Conservation (phyloP, 768 basidiomycete genomes). For the Boletus subparvulus region DNA sequence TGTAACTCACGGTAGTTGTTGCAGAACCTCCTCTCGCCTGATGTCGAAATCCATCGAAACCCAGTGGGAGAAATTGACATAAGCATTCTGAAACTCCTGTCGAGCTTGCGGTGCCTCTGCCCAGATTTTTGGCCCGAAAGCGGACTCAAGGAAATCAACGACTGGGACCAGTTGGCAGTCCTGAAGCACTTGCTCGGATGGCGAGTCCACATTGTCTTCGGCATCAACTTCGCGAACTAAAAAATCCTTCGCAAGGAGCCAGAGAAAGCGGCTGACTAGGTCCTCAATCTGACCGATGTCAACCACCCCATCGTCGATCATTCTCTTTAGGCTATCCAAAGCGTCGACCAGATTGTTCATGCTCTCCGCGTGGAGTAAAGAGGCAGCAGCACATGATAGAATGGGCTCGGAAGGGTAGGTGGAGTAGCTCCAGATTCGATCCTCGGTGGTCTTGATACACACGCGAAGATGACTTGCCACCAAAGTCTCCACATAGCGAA, state of each 20-base stretch:
- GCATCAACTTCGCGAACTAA: not conserved
- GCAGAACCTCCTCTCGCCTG: too few relatives aligned
- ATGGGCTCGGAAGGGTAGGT: conserved; percentile 8
- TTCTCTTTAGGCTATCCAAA: not conserved
- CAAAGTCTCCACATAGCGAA: not conserved
- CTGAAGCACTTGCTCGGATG: too few relatives aligned
- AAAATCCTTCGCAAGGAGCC: conserved; percentile 7
- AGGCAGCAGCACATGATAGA: conserved; percentile 4
- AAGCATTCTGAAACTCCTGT: not conserved
- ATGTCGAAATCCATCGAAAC: not conserved
- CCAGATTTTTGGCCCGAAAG: not conserved
- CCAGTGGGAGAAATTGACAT: not conserved
- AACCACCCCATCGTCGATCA: not conserved
- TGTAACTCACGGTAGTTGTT: not conserved
- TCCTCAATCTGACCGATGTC: conserved; percentile 1
- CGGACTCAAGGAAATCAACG: too few relatives aligned
- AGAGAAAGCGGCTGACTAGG: conserved; percentile 5
- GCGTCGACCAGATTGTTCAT: not conserved
- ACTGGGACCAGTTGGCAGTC: too few relatives aligned
- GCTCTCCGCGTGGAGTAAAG: not conserved
- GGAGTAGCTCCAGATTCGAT: not conserved
- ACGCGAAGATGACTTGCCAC: not conserved
- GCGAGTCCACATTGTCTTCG: too few relatives aligned
- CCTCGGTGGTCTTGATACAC: not conserved
- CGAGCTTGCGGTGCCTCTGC: too few relatives aligned